Evolutionary conservation across 176 grass and related monocot species (phyloP), one percentile per base, ranked within the genome.

Genomic region (Tillandsia fasciculata): DNA sequence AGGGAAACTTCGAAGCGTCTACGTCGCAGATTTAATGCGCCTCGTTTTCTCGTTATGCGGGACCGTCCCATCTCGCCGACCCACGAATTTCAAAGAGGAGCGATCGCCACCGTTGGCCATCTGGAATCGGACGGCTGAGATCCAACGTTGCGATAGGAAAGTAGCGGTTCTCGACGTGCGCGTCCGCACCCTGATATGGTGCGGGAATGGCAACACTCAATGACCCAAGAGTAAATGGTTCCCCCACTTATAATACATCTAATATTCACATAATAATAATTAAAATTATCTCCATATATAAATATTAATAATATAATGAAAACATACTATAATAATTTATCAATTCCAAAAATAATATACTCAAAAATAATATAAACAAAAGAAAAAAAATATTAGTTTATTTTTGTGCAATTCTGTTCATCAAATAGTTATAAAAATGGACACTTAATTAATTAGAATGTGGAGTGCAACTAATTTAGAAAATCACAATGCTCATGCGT

Each of bases 41-140:
- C 20, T 71, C 67, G 50, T 72, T 47, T 49, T 70, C 77, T 79
- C 42, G 56, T 72, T 79, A 79, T 65, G 65, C 64, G 64, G 79
- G 76, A 56, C 66, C 54, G 64, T 76, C 67, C 59, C 53, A 51
- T 73, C 28, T 51, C 79, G 77, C 82, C 53, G 20, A 3, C 52
- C 87, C 83, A 70, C 53, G 76, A 65, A 48, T 12, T 65, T 63
- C 77, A 80, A 12, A 18, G 2, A 22, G 17, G 24, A 48, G 48
- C 12, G 49, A 71, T 72, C 80, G 33, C 59, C 48, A 63, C 76
- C 80, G 70, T 57, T 24, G 24, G 52, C 6, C 6, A 3, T 29
- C n/a, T 2, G 70, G 49, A n/a, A 73, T 63, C 33, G 53, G 64
- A 64, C 22, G 81, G 65, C 48, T 52, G 48, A 12, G 12, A 72